Evolutionary conservation across 78 protist species (phyloP).

Genomic region (Chrysochromulina parva): DNA sequence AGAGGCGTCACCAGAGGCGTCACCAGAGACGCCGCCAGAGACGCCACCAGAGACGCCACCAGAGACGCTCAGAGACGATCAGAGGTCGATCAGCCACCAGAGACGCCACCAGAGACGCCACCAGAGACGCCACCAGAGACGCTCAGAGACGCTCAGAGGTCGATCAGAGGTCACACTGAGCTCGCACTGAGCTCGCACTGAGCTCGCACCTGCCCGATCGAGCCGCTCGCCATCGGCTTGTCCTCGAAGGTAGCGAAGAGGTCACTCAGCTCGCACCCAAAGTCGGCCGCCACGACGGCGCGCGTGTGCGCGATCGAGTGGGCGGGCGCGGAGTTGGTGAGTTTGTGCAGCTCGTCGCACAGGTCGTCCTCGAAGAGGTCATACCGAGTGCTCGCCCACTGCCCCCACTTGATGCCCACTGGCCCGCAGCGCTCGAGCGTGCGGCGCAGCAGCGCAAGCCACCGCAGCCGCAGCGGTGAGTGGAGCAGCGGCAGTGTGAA

Average conservation of each 20-base stretch:
- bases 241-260: neutral
- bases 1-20: no score
- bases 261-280: neutral
- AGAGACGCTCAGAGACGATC: no score
- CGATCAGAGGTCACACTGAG: no score
- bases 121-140: no score
- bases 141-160: no score
- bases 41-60: no score
- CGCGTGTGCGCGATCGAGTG: neutral
- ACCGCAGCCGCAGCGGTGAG: neutral
- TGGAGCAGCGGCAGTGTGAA: no score
- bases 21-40: no score
- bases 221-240: constrained; percentile 34
- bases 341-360: constrained; percentile 6
- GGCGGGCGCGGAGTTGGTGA: constrained; percentile 22
- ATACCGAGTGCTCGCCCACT: constrained; percentile 48
- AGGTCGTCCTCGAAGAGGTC: constrained; percentile 40
- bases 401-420: constrained; percentile 52
- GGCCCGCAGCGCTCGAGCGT: constrained; percentile 33
- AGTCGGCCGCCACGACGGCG: neutral
- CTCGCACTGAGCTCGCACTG: no score
- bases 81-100: no score
- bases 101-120: no score
- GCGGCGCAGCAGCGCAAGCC: neutral
- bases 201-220: constrained; percentile 52